Evolutionary conservation across 1,139 yeast species (phyloP), one percentile per base, ranked within the genome.

Genomic region (Tardiomyces digboiensis): DNA sequence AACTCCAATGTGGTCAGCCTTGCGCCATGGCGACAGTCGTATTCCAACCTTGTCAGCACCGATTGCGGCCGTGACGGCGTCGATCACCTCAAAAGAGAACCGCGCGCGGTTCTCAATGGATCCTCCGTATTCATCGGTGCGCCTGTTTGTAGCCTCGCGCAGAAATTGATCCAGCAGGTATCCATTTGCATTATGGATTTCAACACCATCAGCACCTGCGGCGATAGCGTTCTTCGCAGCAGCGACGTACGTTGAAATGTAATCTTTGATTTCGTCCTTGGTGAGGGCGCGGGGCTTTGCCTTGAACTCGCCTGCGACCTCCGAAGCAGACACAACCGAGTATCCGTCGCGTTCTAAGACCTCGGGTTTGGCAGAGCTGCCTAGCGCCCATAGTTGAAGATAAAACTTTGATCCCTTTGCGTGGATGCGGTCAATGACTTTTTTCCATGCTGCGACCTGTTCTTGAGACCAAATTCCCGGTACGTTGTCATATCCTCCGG

Each of bases 101-200:
- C 82, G 66, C 21, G 80, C 70, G 51, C 85, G 69, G 64, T 80
- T 81, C 58, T 78, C 85, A 50, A 80, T 68, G 7, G 76, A 66
- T 3, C 86, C 84, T 50, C 86, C 87, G 59, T 80, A 81, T 58
- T 76, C 68, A 56, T 81, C 87, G 13, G 81, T 76, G 59, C 88
- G 72, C 48, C 69, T 55, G 64, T 82, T 82, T 40, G 76, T 62
- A 36, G 60, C 53, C 39, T 66, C 67, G 46, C 71, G 71, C 37
- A 80, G 58, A 58, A 82, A 81, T 59, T 76, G 80, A 61, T 80
- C 81, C 41, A 80, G 55, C 44, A 82, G 65, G 61, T 78, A 82
- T 12, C 88, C 88, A 61, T 82, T 79, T 14, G 87, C 89, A 40
- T 66, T 67, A 55, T 82, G 89, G 46, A 82, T 57, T 60, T 82